These are phyloP conservation scores for Colletotrichum sp. DNA, from an alignment of 2,329 filamentous ascomycete species.

Conservation along the genomic window DNA sequence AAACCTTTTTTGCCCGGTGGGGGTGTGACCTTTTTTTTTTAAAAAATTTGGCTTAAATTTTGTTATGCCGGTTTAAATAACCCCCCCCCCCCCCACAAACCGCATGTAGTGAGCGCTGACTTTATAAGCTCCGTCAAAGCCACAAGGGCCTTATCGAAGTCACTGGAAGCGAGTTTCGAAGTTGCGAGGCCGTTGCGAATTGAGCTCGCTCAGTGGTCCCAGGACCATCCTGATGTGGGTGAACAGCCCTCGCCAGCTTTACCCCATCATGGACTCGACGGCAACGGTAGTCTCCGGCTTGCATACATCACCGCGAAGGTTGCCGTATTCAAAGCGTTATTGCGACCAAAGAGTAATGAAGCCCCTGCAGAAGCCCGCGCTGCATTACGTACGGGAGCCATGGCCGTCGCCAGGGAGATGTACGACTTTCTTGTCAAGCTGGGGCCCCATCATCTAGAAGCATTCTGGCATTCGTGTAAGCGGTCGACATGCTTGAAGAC, in stretches of 20 bases:
- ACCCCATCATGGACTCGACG: neutral
- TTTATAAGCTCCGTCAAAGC: neutral
- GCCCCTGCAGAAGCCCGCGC: neutral
- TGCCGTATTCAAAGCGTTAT: neutral
- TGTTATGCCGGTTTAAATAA: too few species aligned
- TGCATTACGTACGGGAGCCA: neutral
- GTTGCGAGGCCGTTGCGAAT: conserved; percentile 2
- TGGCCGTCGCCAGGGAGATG: conserved; percentile 8
- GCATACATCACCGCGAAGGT: conserved; percentile 8
- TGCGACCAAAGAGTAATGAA: neutral
- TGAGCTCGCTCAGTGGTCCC: conserved; percentile 3
- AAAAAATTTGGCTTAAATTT: too few species aligned
- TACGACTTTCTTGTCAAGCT: conserved; percentile 1
- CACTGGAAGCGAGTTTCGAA: neutral
- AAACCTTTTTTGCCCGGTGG: too few species aligned
- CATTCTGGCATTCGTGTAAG: conserved; percentile 14
- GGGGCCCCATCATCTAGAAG: conserved; percentile 1
- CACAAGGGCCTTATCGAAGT: neutral
- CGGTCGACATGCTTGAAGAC: too few species aligned
- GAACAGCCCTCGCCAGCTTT: neutral
- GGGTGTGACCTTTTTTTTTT: too few species aligned
- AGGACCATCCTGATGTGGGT: neutral
- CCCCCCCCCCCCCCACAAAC: neutral
- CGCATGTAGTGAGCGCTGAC: neutral
- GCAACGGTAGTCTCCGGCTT: neutral